A percentile compares a stretch with the other conserved stretches of the same genome.
These are phyloP conservation scores for Neurospora sublineolata DNA, from an alignment of 495 filamentous ascomycete genomes.

Conservation along the genomic window DNA sequence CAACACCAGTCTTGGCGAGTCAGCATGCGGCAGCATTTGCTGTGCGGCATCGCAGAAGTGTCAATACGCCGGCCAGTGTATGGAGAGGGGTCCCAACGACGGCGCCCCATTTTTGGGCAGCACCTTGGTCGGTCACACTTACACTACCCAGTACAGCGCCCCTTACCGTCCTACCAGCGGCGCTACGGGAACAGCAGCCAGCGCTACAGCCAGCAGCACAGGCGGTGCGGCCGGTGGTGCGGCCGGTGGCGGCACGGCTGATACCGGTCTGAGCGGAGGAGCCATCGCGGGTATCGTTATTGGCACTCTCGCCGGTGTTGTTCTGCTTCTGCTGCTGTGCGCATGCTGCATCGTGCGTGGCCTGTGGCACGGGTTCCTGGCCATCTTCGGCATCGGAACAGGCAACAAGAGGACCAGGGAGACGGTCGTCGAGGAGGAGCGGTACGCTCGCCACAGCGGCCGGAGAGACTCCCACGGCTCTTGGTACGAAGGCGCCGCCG, in stretches of 20 bases:
- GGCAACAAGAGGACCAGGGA: constrained; percentile 38
- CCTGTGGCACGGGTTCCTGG: constrained; percentile 50
- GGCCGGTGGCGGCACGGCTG: constrained; percentile 21
- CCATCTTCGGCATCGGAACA: constrained; percentile 49
- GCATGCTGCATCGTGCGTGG: constrained; percentile 62
- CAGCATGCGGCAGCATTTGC: constrained; percentile 61
- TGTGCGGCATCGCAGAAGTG: constrained; percentile 67
- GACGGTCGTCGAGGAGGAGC: constrained; percentile 56
- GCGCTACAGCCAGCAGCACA: constrained; percentile 32
- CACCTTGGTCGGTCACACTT: constrained; percentile 19
- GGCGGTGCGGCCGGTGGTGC: constrained; percentile 30
- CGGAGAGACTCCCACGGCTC: constrained; percentile 36
- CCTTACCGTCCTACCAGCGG: constrained; percentile 63
- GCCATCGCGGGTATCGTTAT: constrained; percentile 95
- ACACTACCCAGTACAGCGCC: constrained; percentile 42
- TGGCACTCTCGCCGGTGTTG: constrained; percentile 65
- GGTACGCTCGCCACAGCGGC: constrained; percentile 40
- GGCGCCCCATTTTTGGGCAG: constrained; percentile 20
- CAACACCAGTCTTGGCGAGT: constrained; percentile 42
- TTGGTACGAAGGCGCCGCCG: constrained; percentile 48
- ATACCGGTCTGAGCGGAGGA: constrained; percentile 58
- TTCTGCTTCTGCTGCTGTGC: constrained; percentile 61
- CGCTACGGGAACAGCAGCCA: constrained; percentile 23
- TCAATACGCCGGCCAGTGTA: constrained; percentile 35
- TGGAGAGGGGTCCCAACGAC: constrained; percentile 7